Base-by-base conservation (phyloP, 805 yeast species). In the Candida pseudofarinosa region DNA sequence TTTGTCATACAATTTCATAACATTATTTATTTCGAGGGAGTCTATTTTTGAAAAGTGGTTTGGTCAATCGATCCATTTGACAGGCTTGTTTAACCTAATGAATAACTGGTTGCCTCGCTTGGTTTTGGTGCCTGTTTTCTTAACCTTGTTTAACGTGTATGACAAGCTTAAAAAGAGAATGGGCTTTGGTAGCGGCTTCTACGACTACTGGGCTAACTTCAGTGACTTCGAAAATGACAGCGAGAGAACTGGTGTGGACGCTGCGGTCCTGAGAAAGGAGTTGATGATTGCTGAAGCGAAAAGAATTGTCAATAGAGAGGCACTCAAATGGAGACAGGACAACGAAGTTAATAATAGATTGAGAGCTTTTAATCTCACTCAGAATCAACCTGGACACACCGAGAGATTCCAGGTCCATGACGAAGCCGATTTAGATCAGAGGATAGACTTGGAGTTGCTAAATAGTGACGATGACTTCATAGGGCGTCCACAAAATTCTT, bases 51-150 rank as follows among this genome's bases (percentile, higher is more conserved):
- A 86, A 55, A 73, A 76, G 38, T 85, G 89, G 67, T 71, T 84
- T 46, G 95, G 93, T 5, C 70, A 77, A 51, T 83, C 88, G 4
- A 83, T 88, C 56, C 83, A 85, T 52, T 64, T 87, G 49, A 82
- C 90, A 8, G 82, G 88, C 3, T 66, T 87, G 23, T 90, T 91
- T 49, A 78, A 80, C 42, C 72, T 80, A 50, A 72, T 87, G 61
- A 85, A 85, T 59, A 80, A 80, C 49, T 70, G 86, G 71, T 63
- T 86, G n/a, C 96, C 96, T 1, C 70, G 95, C 49, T 67, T 88
- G 16, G 71, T 87, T 8, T 49, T 88, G 13, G 62, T 88, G n/a
- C 95, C 95, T 1, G 74, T 87, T 5, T 49, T 77, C 1, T 59
- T 88, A 35, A 77, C 90, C 1, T 50, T 70, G 15, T 83, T 87